phyloP scores from a whole-genome alignment of 768 basidiomycete species.

The Macrolepiota fuliginosa region DNA sequence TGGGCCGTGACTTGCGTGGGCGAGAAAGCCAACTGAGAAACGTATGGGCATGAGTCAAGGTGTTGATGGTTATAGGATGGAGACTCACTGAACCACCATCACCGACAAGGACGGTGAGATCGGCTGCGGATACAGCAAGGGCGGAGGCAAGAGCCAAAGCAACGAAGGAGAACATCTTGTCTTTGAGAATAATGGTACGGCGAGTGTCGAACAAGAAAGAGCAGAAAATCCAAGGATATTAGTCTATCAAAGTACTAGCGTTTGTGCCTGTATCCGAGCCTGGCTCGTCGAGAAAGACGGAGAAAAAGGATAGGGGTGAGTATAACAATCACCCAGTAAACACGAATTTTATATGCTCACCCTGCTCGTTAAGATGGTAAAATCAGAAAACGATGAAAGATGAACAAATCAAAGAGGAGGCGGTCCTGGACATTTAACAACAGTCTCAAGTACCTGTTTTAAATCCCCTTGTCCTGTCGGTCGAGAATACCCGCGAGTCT shows the following conservation, averaged over 20 bases:
- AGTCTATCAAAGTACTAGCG: conserved; percentile 5
- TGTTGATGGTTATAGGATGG: neutral
- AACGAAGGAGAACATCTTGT: conserved; percentile 3
- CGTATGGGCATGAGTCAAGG: neutral
- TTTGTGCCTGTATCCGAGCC: conserved; percentile 28
- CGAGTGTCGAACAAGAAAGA: neutral
- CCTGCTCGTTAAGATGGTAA: conserved; percentile 17
- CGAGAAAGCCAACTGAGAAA: conserved; percentile 33
- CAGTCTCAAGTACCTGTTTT: conserved; percentile 4
- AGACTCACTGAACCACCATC: conserved; percentile 29
- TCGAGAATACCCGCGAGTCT: conserved; percentile 1
- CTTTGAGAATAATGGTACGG: neutral
- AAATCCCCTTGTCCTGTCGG: conserved; percentile 12
- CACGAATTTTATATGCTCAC: conserved; percentile 13
- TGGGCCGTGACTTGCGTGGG: conserved; percentile 38
- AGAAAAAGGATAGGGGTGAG: neutral
- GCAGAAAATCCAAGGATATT: neutral
- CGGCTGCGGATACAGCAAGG: conserved; percentile 36
- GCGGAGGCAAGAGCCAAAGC: conserved; percentile 43
- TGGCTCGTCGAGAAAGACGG: conserved; percentile 12
- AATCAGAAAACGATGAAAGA: conserved; percentile 12
- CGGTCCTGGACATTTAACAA: neutral
- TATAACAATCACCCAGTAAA: neutral
- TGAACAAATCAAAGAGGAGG: conserved; percentile 2
- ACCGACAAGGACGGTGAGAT: conserved; percentile 41